Evolutionary conservation across 306 rosid species (phyloP).

Genomic region (Datisca glomerata): DNA sequence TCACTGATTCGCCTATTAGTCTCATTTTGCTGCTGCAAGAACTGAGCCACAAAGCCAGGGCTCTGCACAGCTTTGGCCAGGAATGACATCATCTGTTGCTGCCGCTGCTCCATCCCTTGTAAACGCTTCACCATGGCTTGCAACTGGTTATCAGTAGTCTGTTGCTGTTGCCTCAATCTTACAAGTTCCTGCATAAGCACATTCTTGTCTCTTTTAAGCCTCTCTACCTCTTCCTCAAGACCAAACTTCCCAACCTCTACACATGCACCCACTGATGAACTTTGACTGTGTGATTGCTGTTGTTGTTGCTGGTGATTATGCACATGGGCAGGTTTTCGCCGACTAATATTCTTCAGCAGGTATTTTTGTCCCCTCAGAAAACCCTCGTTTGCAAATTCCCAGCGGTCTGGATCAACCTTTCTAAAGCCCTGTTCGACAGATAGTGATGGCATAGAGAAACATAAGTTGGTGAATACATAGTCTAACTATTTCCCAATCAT

Average conservation of each 20-base stretch:
- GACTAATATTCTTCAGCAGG: constrained; percentile 65
- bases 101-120: constrained; percentile 98
- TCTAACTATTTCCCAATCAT: too few species aligned
- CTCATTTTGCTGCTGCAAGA: constrained; percentile 87
- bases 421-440: constrained; percentile 70
- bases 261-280: constrained; percentile 71
- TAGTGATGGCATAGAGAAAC: constrained; percentile 10
- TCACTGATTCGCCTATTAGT: constrained; percentile 66
- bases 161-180: constrained; percentile 97
- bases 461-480: too few species aligned
- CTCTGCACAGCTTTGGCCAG: constrained; percentile 96
- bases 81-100: constrained; percentile 97
- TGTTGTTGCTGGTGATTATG: constrained; percentile 33
- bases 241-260: constrained; percentile 99
- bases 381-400: constrained; percentile 98
- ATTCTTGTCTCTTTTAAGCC: constrained; percentile 93
- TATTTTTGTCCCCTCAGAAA: constrained; percentile 93
- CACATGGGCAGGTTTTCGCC: constrained; percentile 91
- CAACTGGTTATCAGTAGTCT: constrained; percentile 80
- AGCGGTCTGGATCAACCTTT: constrained; percentile 97
- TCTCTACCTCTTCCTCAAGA: constrained; percentile 94
- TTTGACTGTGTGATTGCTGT: constrained; percentile 60
- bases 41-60: constrained; percentile 91
- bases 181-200: constrained; percentile 98
- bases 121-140: constrained; percentile 90